These are phyloP conservation scores for Talaromyces rugulosus DNA, from an alignment of 2,329 filamentous ascomycete species.

Conservation along the genomic window DNA sequence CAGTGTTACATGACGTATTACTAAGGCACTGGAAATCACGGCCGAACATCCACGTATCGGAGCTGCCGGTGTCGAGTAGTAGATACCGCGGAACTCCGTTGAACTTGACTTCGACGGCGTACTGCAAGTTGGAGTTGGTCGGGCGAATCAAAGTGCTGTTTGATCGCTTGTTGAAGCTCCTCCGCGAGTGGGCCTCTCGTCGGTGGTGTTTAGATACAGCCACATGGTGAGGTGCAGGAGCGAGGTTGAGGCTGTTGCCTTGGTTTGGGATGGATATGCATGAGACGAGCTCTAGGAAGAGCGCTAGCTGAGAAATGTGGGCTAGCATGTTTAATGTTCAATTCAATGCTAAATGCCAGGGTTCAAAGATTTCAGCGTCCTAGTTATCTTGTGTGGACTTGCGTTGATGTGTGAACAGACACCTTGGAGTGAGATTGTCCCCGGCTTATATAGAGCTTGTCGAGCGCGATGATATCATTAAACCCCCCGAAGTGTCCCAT, in stretches of 20 bases:
- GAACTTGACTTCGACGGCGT: slow-evolving; percentile 4
- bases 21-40: background rate
- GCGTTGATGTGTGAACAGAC: background rate
- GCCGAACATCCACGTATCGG: slow-evolving; percentile 3
- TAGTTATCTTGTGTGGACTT: background rate
- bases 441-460: background rate
- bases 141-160: slow-evolving; percentile 3
- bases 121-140: background rate
- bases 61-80: slow-evolving; percentile 2
- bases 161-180: background rate
- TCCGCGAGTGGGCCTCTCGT: background rate
- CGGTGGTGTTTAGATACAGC: background rate
- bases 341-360: background rate
- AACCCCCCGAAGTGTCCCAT: background rate
- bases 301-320: background rate
- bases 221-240: background rate
- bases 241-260: background rate
- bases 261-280: background rate
- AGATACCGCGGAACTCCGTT: slow-evolving; percentile 1
- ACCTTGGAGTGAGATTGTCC: background rate
- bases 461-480: background rate
- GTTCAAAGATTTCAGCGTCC: background rate
- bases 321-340: background rate
- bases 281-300: slow-evolving; percentile 4
- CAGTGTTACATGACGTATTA: background rate